A percentile compares a stretch with the other conserved stretches of the same genome.
Evolutionary conservation across 805 yeast genomes (phyloP).

Genomic region (Myxozyma neotropica): DNA sequence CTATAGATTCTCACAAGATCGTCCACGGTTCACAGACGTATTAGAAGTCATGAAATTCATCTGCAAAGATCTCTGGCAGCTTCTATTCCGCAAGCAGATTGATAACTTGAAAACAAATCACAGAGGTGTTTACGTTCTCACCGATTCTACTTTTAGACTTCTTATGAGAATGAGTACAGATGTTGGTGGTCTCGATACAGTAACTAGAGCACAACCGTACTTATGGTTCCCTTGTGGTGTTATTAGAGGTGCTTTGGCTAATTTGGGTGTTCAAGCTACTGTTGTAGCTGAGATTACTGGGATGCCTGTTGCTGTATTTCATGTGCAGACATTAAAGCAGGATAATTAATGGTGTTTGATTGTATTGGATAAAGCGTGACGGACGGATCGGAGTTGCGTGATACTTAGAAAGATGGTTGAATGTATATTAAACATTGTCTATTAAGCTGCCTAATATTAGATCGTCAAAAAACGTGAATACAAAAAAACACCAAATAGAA

Average conservation of each 20-base stretch:
- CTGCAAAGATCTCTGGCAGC: constrained; percentile 89
- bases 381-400: no score
- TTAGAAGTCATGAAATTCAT: constrained; percentile 87
- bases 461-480: background rate
- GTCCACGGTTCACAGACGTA: constrained; percentile 58
- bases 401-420: no score
- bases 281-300: constrained; percentile 65
- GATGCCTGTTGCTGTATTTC: constrained; percentile 71
- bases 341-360: constrained; percentile 5
- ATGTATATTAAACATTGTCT: no score
- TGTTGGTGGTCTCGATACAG: constrained; percentile 40
- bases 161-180: constrained; percentile 53
- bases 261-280: constrained; percentile 66
- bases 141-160: constrained; percentile 65
- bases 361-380: background rate
- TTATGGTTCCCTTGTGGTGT: constrained; percentile 77
- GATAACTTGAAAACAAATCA: constrained; percentile 93
- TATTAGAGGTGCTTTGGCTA: constrained; percentile 69
- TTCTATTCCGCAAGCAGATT: constrained; percentile 79
- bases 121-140: constrained; percentile 76
- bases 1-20: constrained; percentile 43
- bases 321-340: constrained; percentile 56
- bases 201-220: constrained; percentile 48
- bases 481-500: background rate
- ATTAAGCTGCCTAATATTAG: no score